Percentiles rank a stretch among this genome's conserved stretches.
phyloP scores from a whole-genome alignment of 225 moss, liverwort and hornwort species.

The Neckera pumila region DNA sequence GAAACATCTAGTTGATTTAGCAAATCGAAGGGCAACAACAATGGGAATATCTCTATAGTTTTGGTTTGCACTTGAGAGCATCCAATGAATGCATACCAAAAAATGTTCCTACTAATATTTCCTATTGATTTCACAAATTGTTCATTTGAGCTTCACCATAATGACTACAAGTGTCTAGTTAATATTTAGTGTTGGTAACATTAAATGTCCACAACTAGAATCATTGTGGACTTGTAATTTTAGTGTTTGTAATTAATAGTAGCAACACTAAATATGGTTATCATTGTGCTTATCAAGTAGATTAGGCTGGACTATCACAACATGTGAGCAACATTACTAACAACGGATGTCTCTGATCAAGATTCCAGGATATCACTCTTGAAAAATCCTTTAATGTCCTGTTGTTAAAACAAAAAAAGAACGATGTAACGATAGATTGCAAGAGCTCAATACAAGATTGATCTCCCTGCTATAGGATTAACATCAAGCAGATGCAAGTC shows the following conservation, averaged over 20 bases:
- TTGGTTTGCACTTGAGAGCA: too few species aligned
- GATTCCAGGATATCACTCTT: too few species aligned
- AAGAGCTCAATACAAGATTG: neutral
- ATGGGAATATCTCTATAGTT: neutral
- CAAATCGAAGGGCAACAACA: neutral
- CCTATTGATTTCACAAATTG: too few species aligned
- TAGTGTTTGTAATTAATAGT: neutral
- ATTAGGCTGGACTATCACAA: too few species aligned
- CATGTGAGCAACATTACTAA: neutral
- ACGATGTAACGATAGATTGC: neutral
- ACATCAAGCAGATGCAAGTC: neutral
- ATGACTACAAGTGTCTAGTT: too few species aligned
- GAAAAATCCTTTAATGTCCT: neutral
- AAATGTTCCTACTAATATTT: too few species aligned
- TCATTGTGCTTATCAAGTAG: neutral
- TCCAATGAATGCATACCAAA: too few species aligned
- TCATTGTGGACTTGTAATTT: neutral
- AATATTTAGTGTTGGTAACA: too few species aligned
- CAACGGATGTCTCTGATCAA: too few species aligned
- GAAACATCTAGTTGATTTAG: neutral
- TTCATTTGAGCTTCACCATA: too few species aligned
- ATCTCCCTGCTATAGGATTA: neutral
- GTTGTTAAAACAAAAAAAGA: neutral
- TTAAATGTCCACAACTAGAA: too few species aligned
- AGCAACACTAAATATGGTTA: neutral